A percentile compares a stretch with the other conserved stretches of the same genome.
Conservation (phyloP, 179 eudicot genomes). For the Pouteria campechiana region DNA sequence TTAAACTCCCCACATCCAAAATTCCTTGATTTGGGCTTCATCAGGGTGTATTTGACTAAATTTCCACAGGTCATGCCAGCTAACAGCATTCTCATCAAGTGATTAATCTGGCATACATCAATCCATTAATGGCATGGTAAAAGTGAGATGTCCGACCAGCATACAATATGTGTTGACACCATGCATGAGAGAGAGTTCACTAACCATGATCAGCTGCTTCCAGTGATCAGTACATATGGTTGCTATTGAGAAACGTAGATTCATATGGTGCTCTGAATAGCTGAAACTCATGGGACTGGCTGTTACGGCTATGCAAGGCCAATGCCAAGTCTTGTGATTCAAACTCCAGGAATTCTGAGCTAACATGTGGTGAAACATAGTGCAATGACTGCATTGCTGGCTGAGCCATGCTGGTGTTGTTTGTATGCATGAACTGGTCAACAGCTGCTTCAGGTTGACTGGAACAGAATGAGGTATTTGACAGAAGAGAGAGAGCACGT, state of each 20-base stretch:
- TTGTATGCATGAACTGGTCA: constrained; percentile 6
- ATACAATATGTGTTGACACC: too few relatives aligned
- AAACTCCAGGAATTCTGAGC: not conserved
- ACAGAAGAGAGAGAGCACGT: constrained; percentile 38
- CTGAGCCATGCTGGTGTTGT: constrained; percentile 3
- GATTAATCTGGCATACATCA: too few relatives aligned
- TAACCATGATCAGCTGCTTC: not conserved
- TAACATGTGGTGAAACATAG: not conserved
- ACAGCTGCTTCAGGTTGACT: constrained; percentile 9
- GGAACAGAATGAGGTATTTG: constrained; percentile 19
- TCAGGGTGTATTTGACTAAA: too few relatives aligned
- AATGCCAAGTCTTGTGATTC: not conserved
- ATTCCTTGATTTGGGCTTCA: too few relatives aligned
- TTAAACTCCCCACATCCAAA: too few relatives aligned
- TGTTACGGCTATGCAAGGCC: not conserved
- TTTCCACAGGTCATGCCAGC: too few relatives aligned
- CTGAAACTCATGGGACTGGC: constrained; percentile 20
- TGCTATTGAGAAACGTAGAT: constrained; percentile 5
- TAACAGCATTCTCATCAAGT: too few relatives aligned
- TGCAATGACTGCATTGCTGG: constrained; percentile 5
- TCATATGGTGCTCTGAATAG: constrained; percentile 15
- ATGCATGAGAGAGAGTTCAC: too few relatives aligned
- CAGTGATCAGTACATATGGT: constrained; percentile 1
- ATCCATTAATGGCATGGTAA: too few relatives aligned
- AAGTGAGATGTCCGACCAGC: too few relatives aligned